Percentiles rank a stretch among this genome's conserved stretches.
Evolutionary conservation across 2,329 filamentous ascomycete genomes (phyloP).

Genomic region (Trichoderma lentiforme): DNA sequence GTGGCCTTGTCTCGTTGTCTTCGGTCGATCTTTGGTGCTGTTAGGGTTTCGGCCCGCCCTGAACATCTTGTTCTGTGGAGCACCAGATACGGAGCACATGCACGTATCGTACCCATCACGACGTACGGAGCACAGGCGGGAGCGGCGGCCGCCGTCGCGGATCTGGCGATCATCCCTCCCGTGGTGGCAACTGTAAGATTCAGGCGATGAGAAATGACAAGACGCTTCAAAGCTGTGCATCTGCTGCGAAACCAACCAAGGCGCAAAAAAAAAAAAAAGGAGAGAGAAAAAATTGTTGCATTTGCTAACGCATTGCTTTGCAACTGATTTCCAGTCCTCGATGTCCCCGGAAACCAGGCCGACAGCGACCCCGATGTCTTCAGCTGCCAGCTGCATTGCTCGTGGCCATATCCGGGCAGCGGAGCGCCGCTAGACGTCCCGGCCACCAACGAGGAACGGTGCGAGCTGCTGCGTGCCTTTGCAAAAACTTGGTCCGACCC

Average conservation of each 20-base stretch:
- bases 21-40: not conserved
- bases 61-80: not conserved
- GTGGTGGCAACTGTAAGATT: not conserved
- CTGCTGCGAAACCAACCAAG: not conserved
- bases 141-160: constrained; percentile 14
- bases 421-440: constrained; percentile 38
- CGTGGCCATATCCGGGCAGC: constrained; percentile 46
- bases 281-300: not conserved
- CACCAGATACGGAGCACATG: not conserved
- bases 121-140: not conserved
- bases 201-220: constrained; percentile 2
- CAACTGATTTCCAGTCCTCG: constrained; percentile 38
- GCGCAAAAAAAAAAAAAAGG: not conserved
- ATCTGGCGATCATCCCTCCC: constrained; percentile 7
- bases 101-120: not conserved
- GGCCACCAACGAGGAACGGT: constrained; percentile 34
- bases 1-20: not conserved
- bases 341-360: constrained; percentile 43
- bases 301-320: not conserved
- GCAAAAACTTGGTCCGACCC: constrained; percentile 48
- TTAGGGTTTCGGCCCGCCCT: not conserved
- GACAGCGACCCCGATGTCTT: constrained; percentile 35
- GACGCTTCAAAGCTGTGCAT: not conserved
- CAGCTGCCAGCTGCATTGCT: constrained; percentile 48
- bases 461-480: constrained; percentile 42